A percentile compares a stretch with the other conserved stretches of the same genome.
These are phyloP conservation scores for Starmerella cellae DNA, from an alignment of 805 yeast species.

Conservation along the genomic window DNA sequence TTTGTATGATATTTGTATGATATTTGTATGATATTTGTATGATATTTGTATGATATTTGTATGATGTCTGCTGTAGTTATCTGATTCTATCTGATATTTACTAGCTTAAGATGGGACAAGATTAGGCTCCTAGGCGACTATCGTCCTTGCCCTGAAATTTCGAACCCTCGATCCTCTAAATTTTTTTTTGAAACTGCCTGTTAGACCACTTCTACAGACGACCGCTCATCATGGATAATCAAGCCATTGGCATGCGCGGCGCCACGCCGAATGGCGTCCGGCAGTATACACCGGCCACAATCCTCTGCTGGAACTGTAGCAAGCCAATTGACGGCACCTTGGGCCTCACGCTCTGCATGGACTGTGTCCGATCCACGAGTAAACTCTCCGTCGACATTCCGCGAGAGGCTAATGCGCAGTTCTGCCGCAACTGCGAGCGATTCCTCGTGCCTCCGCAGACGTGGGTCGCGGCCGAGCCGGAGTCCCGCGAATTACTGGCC, in stretches of 20 bases:
- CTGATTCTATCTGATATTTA: too few relatives aligned
- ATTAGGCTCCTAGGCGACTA: too few relatives aligned
- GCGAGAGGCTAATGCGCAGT: conserved; percentile 71
- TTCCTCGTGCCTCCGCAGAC: conserved; percentile 88
- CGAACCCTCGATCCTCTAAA: too few relatives aligned
- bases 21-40: too few relatives aligned
- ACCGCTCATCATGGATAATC: conserved; percentile 2
- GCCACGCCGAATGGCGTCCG: conserved; percentile 5
- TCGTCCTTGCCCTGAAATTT: too few relatives aligned
- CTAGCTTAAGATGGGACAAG: too few relatives aligned
- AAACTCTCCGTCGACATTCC: conserved; percentile 92
- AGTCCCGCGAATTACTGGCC: conserved; percentile 85
- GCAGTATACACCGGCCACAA: conserved; percentile 48
- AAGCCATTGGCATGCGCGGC: not conserved
- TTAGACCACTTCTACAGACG: too few relatives aligned
- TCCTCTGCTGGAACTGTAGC: conserved; percentile 96
- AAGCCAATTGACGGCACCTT: conserved; percentile 90
- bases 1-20: too few relatives aligned
- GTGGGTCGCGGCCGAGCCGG: conserved; percentile 84
- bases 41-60: too few relatives aligned
- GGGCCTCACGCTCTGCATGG: conserved; percentile 92
- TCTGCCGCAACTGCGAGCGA: conserved; percentile 94
- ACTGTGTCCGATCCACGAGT: conserved; percentile 85
- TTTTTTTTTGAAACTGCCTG: too few relatives aligned
- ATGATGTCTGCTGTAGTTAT: too few relatives aligned